Base-by-base conservation (phyloP, 1,284 basidiomycete genomes). In the Malassezia restricta region DNA sequence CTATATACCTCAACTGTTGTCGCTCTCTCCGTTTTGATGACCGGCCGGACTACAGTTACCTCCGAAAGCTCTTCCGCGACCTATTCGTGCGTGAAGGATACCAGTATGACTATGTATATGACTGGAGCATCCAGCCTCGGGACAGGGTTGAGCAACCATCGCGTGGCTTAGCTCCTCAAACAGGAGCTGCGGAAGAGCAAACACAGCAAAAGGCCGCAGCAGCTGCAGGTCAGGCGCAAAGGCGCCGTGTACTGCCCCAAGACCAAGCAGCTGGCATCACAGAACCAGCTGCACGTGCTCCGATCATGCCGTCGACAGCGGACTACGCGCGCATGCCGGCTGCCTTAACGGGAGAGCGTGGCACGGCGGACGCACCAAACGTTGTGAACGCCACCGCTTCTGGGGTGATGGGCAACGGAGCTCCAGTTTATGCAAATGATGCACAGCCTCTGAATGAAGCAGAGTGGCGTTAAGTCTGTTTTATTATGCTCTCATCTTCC, bases 61-160 rank as follows among this genome's bases (percentile, higher is more conserved):
- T 73, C 17, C 67, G 71, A 55, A 73, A 73, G 59, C 65, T 73
- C 47, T 73, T 73, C 69, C 67, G 71, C 44, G 71, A 80, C 57
- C 62, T 73, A 40, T 73, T 73, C 40, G 71, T 73, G 12, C 66
- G 71, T 39, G 71, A 73, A 59, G 71, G 71, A 40, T 73, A 72
- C 69, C 71, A 73, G 63, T 73, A 73, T 57, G 71, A 73, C 62
- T 73, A 73, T 51, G 66, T 73, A 49, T 73, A 72, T 40, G 71
- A 73, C 64, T 73, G 71, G 71, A 65, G 63, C 58, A 69, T 72
- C 57, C 71, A 73, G 61, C 71, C 64, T 40, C 43, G 61, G 15
- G 54, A 67, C 42, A 62, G 63, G 41, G 60, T 51, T 47, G 70
- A 73, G 57, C 58, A 51, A 50, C 64, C 62, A 50, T 55, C 49